phyloP scores from a whole-genome alignment of 2,329 filamentous ascomycete species.

The Aureobasidium sp. region DNA sequence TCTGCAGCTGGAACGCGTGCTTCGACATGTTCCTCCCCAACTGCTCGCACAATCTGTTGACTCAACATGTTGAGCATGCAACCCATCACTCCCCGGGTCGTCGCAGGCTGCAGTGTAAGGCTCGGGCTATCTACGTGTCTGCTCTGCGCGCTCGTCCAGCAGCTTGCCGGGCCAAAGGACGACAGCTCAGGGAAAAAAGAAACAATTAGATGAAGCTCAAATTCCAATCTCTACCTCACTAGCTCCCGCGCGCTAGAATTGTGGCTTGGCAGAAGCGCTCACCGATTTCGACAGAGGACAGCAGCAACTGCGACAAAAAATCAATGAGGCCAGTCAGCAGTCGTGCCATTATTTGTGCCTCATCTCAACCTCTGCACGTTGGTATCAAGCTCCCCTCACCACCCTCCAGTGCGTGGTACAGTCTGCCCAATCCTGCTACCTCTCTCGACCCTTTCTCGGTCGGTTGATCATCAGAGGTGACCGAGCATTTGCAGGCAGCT shows the following conservation, averaged over 20 bases:
- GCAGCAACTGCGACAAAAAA: slow-evolving; percentile 7
- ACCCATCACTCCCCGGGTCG: background rate
- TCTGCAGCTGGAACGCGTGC: slow-evolving; percentile 12
- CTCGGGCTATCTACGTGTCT: slow-evolving; percentile 1
- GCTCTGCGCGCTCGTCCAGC: background rate
- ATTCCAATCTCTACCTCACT: slow-evolving; percentile 6
- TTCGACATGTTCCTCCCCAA: slow-evolving; percentile 6
- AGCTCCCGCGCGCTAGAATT: slow-evolving; percentile 12
- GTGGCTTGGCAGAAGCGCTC: slow-evolving; percentile 8
- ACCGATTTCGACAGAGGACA: slow-evolving; percentile 10
- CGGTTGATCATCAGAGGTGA: slow-evolving; percentile 11
- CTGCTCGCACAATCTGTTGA: background rate
- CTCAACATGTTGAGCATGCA: slow-evolving; percentile 9
- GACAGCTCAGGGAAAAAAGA: slow-evolving; percentile 8
- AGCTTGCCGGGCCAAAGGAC: background rate
- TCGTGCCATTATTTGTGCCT: slow-evolving; percentile 13
- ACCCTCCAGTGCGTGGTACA: slow-evolving; percentile 13
- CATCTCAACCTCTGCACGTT: slow-evolving; percentile 15
- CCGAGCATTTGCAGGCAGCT: slow-evolving; percentile 10
- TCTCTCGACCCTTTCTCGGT: slow-evolving; percentile 5
- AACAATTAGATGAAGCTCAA: slow-evolving; percentile 12
- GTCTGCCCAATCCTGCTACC: slow-evolving; percentile 1
- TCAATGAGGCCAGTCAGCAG: slow-evolving; percentile 14
- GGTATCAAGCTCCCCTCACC: slow-evolving; percentile 6
- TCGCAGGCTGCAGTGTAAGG: slow-evolving; percentile 7